These are phyloP conservation scores for Lentinula detonsa DNA, from an alignment of 768 basidiomycete genomes.

Conservation along the genomic window DNA sequence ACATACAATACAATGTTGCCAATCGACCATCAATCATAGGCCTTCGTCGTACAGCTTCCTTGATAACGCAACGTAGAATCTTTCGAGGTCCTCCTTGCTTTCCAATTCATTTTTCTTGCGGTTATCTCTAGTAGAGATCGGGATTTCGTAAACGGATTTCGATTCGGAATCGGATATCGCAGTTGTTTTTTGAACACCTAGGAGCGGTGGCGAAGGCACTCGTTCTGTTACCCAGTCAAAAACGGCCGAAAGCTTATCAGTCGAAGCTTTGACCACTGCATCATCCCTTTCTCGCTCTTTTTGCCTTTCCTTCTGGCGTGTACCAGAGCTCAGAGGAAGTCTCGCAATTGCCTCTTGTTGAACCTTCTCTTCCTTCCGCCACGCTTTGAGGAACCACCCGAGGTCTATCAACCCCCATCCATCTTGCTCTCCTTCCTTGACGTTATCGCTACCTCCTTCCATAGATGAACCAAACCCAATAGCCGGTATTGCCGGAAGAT, in stretches of 20 bases:
- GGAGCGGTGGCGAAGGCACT: slow-evolving; percentile 37
- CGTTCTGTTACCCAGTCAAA: slow-evolving; percentile 79
- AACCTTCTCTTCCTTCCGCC: slow-evolving; percentile 50
- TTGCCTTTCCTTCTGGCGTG: slow-evolving; percentile 11
- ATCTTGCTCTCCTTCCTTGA: slow-evolving; percentile 15
- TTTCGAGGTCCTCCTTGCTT: slow-evolving; percentile 73
- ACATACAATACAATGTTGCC: background rate
- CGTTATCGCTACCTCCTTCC: slow-evolving; percentile 9
- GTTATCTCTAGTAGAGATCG: background rate
- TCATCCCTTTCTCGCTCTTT: slow-evolving; percentile 35
- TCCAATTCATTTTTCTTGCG: slow-evolving; percentile 35
- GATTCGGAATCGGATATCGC: background rate
- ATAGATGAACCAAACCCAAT: slow-evolving; percentile 28
- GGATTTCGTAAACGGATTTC: background rate
- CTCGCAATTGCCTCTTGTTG: slow-evolving; percentile 25
- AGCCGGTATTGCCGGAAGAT: slow-evolving; percentile 45
- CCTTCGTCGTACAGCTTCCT: slow-evolving; percentile 93
- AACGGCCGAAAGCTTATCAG: slow-evolving; percentile 66
- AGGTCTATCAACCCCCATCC: slow-evolving; percentile 51
- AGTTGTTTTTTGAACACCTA: slow-evolving; percentile 18
- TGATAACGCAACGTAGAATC: slow-evolving; percentile 85
- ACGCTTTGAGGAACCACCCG: slow-evolving; percentile 54
- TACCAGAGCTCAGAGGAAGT: slow-evolving; percentile 2
- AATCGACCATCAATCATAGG: slow-evolving; percentile 32
- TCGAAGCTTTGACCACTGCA: slow-evolving; percentile 57